Conservation (phyloP, 352 stramenopile genomes). For the Phytophthora fragariaefolia region DNA sequence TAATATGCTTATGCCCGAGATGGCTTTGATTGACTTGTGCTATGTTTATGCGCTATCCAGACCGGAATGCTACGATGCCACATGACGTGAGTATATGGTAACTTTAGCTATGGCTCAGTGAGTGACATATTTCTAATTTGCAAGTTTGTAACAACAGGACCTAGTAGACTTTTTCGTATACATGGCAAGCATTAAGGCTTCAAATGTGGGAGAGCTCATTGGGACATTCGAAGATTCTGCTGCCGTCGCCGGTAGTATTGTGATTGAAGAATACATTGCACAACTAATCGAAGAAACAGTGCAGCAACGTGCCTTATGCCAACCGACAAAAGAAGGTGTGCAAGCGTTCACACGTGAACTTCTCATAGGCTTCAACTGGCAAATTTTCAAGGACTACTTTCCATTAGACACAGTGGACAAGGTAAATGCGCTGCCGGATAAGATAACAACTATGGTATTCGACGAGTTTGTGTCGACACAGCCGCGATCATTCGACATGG, state of each 20-base stretch:
- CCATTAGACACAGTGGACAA: slow-evolving; percentile 14
- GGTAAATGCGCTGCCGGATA: slow-evolving; percentile 17
- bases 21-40: slow-evolving; percentile 4
- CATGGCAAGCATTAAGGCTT: slow-evolving; percentile 66
- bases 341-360: slow-evolving; percentile 49
- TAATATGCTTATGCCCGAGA: not conserved
- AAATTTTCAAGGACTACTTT: slow-evolving; percentile 21
- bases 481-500: slow-evolving; percentile 24
- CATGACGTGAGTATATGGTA: slow-evolving; percentile 52
- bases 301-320: slow-evolving; percentile 27
- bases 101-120: not conserved
- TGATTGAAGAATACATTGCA: slow-evolving; percentile 79
- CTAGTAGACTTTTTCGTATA: slow-evolving; percentile 81
- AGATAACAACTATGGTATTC: slow-evolving; percentile 31
- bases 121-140: slow-evolving; percentile 5
- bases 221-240: slow-evolving; percentile 82
- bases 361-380: slow-evolving; percentile 71
- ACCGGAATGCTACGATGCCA: slow-evolving; percentile 50
- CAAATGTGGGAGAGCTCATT: slow-evolving; percentile 69
- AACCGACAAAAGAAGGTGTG: slow-evolving; percentile 39
- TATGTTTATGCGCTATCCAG: slow-evolving; percentile 33
- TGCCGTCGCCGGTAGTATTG: slow-evolving; percentile 68
- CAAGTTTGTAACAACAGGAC: slow-evolving; percentile 40
- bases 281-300: slow-evolving; percentile 58
- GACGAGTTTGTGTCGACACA: slow-evolving; percentile 38